Base-by-base conservation (phyloP, 83 land plant species). In the Diphasiastrum complanatum region DNA sequence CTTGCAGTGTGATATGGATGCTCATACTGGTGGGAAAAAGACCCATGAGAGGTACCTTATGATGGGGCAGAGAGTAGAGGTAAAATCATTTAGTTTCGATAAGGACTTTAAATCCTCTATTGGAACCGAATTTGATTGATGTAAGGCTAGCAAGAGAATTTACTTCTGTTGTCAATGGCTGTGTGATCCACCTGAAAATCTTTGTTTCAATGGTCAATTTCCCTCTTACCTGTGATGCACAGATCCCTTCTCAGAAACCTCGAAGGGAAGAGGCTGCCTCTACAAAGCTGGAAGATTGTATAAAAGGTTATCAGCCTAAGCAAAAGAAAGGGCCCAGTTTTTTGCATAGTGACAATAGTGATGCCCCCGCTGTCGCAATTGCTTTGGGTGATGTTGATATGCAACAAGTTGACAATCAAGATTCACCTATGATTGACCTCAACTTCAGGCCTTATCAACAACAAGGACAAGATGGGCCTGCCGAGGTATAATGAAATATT, bases 11-110 rank as follows among this genome's bases (percentile, higher is more conserved):
- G 97, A 91, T 60, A 87, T 81, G 90, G 79, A 80, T 71, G 95
- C 85, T 5, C 97, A 91, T 81, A 85, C 85, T 75, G 97, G 87
- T 25, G 97, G 95, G 18, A 91, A 91, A 78, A 80, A 85, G 66
- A 85, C 95, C 25, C 97, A 91, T 73, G 75, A 76, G 61, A 82
- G 95, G 57, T 87, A 83, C 51, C 95, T 91, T 27, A 60, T 91
- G 14, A 29, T 85, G 58, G 78, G 95, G 48, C 97, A 91, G 61
- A 75, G 85, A 58, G 87, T 91, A 64, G 87, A 87, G 90, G 97
- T 85, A 73, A 72, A 77, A 8, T 11, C 20, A 49, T 49, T 5
- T 22, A 11, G 45, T 1, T 18, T 30, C 20, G n/a, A 19, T 28
- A 26, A 22, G 27, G 37, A 5, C 20, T 11, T 33, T 20, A 34